These are phyloP conservation scores for Hymenoscyphus salicellus DNA, from an alignment of 2,329 filamentous ascomycete genomes.

Conservation along the genomic window DNA sequence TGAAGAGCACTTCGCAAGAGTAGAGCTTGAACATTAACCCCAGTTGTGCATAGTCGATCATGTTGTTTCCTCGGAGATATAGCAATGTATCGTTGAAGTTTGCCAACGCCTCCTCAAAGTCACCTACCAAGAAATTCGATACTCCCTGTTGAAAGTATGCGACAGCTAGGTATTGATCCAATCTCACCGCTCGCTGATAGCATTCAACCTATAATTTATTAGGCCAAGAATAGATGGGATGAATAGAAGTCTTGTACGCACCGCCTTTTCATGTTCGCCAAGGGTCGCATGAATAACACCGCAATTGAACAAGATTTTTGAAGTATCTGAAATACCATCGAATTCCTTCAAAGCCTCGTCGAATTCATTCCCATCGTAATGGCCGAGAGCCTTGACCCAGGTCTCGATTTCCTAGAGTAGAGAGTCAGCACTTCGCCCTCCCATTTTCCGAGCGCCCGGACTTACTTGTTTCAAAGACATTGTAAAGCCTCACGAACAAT, in stretches of 20 bases:
- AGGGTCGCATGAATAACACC: conserved; percentile 96
- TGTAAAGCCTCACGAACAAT: conserved; percentile 16
- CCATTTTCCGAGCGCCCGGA: conserved; percentile 13
- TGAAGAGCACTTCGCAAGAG: conserved; percentile 97
- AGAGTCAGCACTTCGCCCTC: conserved; percentile 13
- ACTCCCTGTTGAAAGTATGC: conserved; percentile 98
- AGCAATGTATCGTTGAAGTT: conserved; percentile 98
- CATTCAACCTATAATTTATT: conserved; percentile 71
- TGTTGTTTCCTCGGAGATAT: conserved; percentile 91
- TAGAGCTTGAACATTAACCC: conserved; percentile 95
- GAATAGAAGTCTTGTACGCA: conserved; percentile 48
- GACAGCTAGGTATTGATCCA: conserved; percentile 94
- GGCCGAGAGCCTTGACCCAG: conserved; percentile 86
- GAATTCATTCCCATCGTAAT: conserved; percentile 97
- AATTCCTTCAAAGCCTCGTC: conserved; percentile 84
- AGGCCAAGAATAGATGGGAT: conserved; percentile 13
- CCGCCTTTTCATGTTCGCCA: conserved; percentile 92
- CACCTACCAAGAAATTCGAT: conserved; percentile 93
- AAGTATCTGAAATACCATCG: conserved; percentile 85
- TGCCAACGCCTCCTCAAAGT: conserved; percentile 93
- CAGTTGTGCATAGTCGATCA: conserved; percentile 96
- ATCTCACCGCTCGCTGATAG: conserved; percentile 84
- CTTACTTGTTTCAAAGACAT: conserved; percentile 46
- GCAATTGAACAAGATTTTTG: conserved; percentile 98
- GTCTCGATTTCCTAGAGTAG: conserved; percentile 85